A percentile compares a stretch with the other conserved stretches of the same genome.
Evolutionary conservation across 768 basidiomycete genomes (phyloP).

Genomic region (Kwoniella botswanensis): DNA sequence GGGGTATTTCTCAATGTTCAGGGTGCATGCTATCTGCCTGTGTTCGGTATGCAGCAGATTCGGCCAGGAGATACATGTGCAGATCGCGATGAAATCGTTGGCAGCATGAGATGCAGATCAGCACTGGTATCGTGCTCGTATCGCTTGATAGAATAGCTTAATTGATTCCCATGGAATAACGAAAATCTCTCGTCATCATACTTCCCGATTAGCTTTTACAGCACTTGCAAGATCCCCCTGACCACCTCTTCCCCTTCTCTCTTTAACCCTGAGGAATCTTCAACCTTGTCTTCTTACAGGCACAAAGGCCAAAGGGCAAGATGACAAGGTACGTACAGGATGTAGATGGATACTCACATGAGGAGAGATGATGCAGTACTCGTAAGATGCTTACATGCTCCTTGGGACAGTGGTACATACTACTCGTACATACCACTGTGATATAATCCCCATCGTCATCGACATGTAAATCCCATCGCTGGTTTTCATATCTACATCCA

Average conservation of each 20-base stretch:
- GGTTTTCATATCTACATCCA: too few species aligned
- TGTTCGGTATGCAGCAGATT: too few species aligned
- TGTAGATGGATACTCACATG: neutral
- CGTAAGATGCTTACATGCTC: neutral
- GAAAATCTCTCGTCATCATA: neutral
- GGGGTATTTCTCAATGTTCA: too few species aligned
- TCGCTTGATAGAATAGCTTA: neutral
- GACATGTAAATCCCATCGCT: neutral
- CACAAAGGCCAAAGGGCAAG: neutral
- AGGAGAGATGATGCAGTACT: neutral
- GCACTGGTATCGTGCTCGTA: neutral
- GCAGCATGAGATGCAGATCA: too few species aligned
- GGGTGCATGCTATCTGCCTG: too few species aligned
- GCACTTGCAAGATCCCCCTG: neutral
- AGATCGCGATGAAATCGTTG: too few species aligned
- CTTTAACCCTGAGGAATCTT: neutral
- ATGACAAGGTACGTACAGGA: neutral
- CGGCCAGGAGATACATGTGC: too few species aligned
- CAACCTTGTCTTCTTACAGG: constrained; percentile 1
- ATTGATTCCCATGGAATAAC: neutral
- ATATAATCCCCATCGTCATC: neutral
- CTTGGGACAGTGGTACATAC: neutral
- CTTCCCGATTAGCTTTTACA: neutral
- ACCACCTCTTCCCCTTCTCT: neutral
- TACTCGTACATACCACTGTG: neutral